Conservation (phyloP, 2,329 filamentous ascomycete genomes). For the Tolypocladium amazonense region DNA sequence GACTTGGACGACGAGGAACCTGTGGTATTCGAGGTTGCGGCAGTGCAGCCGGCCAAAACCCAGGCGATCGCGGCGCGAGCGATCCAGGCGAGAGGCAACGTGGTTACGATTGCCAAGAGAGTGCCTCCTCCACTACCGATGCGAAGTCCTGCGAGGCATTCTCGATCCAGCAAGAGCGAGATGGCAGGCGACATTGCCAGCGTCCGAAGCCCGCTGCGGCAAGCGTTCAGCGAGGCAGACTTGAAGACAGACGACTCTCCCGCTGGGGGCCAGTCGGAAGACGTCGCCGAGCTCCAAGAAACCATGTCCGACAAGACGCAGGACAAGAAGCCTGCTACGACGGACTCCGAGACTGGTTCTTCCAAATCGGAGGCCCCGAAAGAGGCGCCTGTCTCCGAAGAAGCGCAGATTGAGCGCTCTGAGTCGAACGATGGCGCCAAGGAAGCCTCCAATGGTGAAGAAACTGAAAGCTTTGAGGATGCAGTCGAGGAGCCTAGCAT, state of each 20-base stretch:
- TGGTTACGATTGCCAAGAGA: slow-evolving; percentile 79
- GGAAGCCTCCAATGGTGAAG: not conserved
- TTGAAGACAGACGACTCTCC: slow-evolving; percentile 9
- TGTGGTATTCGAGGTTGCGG: slow-evolving; percentile 57
- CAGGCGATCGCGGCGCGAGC: slow-evolving; percentile 53
- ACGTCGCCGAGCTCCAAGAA: not conserved
- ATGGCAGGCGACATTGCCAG: slow-evolving; percentile 50
- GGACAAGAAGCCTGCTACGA: not conserved
- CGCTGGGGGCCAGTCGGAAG: not conserved
- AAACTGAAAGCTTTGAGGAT: not conserved
- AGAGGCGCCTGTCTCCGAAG: not conserved
- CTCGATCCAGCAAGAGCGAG: slow-evolving; percentile 36
- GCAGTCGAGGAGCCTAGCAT: not conserved
- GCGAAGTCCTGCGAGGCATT: slow-evolving; percentile 59
- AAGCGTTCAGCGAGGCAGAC: slow-evolving; percentile 31
- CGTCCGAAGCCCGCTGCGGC: slow-evolving; percentile 39
- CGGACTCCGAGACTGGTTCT: not conserved
- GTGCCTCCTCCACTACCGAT: slow-evolving; percentile 67
- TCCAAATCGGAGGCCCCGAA: not conserved
- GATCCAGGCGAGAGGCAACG: slow-evolving; percentile 61
- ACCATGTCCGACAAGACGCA: not conserved
- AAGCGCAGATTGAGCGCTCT: not conserved
- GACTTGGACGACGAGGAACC: slow-evolving; percentile 50
- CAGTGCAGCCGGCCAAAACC: slow-evolving; percentile 41
- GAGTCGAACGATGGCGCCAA: not conserved